A percentile compares a stretch with the other conserved stretches of the same genome.
Evolutionary conservation across 2,329 filamentous ascomycete species (phyloP).

Genomic region (Neurospora sp.): DNA sequence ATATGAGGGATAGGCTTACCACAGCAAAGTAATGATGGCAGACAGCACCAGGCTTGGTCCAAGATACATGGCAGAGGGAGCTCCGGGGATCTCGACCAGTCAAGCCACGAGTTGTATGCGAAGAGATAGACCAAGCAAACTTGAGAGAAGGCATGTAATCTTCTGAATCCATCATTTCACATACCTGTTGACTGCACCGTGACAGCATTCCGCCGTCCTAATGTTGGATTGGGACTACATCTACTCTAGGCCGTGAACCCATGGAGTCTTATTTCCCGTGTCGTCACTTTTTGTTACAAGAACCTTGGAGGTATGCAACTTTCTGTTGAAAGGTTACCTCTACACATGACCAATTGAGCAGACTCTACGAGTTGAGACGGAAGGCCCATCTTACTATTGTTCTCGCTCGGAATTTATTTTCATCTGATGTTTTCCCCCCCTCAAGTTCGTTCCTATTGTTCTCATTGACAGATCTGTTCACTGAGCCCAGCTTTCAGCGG

Average conservation of each 20-base stretch:
- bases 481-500: neutral
- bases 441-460: neutral
- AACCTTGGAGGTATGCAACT: neutral
- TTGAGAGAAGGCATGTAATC: neutral
- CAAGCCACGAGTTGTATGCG: neutral
- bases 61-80: neutral
- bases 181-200: neutral
- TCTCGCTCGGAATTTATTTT: neutral
- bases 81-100: neutral
- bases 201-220: neutral
- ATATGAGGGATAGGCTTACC: neutral
- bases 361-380: neutral
- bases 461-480: neutral
- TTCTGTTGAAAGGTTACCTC: neutral
- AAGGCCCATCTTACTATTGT: neutral
- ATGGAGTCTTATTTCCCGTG: neutral
- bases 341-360: neutral
- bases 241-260: neutral
- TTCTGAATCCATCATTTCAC: neutral
- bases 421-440: neutral
- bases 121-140: neutral
- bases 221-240: neutral
- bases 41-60: neutral
- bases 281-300: neutral
- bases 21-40: neutral